These are phyloP conservation scores for Blumeriella jaapii DNA, from an alignment of 2,329 filamentous ascomycete species.

Conservation along the genomic window DNA sequence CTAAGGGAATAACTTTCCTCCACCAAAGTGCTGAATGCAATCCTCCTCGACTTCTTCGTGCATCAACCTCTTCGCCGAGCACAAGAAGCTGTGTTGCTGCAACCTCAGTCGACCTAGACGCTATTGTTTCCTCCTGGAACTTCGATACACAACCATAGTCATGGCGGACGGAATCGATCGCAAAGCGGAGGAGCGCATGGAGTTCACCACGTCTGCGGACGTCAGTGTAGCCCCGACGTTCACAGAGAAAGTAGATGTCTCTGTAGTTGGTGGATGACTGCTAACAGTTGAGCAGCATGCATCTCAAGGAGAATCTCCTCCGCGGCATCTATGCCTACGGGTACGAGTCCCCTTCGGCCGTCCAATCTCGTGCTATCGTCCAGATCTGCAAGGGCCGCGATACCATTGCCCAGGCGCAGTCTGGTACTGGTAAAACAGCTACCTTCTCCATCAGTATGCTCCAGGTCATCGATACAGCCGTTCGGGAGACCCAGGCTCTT, in stretches of 20 bases:
- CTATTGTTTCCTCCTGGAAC: too few relatives aligned
- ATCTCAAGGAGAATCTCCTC: conserved; percentile 70
- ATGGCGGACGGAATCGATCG: conserved; percentile 92
- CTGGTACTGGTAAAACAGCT: conserved; percentile 91
- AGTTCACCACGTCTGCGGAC: conserved; percentile 97
- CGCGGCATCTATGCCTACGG: conserved; percentile 97
- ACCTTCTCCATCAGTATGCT: conserved; percentile 96
- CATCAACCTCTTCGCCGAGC: too few relatives aligned
- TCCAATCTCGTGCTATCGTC: conserved; percentile 95
- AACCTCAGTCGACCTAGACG: too few relatives aligned
- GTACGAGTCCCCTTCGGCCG: conserved; percentile 94
- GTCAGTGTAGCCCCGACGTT: conserved; percentile 91
- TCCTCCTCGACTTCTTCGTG: too few relatives aligned
- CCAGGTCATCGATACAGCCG: conserved; percentile 87
- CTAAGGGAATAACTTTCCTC: too few relatives aligned
- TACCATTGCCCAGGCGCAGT: conserved; percentile 96
- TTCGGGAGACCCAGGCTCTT: conserved; percentile 86
- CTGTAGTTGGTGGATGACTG: background rate
- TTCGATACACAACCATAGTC: conserved; percentile 15
- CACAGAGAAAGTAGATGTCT: conserved; percentile 48
- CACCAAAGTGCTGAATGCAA: too few relatives aligned
- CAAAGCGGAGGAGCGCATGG: conserved; percentile 91
- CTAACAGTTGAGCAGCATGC: conserved; percentile 38
- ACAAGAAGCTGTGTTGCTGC: too few relatives aligned
- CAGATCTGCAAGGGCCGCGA: conserved; percentile 98